These are phyloP conservation scores for Aspergillus sp. DNA, from an alignment of 2,329 filamentous ascomycete genomes.

Conservation along the genomic window DNA sequence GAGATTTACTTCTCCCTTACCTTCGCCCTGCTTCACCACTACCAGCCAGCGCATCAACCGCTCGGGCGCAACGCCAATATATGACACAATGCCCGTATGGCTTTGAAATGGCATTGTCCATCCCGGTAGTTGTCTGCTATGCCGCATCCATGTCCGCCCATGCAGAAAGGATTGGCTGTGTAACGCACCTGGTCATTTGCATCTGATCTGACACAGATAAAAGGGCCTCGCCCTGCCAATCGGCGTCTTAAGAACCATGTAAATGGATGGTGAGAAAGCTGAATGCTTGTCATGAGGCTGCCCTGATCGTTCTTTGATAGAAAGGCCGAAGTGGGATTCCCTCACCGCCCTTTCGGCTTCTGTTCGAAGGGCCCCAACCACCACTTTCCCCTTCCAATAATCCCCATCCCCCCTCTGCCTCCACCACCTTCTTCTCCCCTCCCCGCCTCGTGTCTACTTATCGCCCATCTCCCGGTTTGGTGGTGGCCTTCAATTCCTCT, in stretches of 20 bases:
- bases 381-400: not conserved
- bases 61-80: not conserved
- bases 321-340: constrained; percentile 1
- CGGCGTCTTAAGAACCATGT: not conserved
- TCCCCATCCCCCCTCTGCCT: constrained; percentile 20
- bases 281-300: constrained; percentile 25
- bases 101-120: constrained; percentile 4
- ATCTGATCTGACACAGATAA: constrained; percentile 12
- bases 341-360: constrained; percentile 19
- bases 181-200: constrained; percentile 15
- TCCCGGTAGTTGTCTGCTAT: constrained; percentile 1
- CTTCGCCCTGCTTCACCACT: not conserved
- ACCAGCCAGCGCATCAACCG: not conserved
- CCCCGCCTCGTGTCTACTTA: constrained; percentile 13
- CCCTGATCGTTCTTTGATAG: constrained; percentile 7
- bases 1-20: constrained; percentile 26
- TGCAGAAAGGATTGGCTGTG: constrained; percentile 6
- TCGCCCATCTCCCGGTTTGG: constrained; percentile 8
- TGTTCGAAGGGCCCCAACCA: constrained; percentile 8
- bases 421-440: constrained; percentile 24
- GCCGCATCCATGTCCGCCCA: constrained; percentile 11
- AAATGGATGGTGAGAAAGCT: constrained; percentile 6
- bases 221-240: constrained; percentile 7
- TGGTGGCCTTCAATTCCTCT: constrained; percentile 15
- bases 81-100: constrained; percentile 4